Conservation (phyloP, 83 land plant genomes). For the Thuja plicata region DNA sequence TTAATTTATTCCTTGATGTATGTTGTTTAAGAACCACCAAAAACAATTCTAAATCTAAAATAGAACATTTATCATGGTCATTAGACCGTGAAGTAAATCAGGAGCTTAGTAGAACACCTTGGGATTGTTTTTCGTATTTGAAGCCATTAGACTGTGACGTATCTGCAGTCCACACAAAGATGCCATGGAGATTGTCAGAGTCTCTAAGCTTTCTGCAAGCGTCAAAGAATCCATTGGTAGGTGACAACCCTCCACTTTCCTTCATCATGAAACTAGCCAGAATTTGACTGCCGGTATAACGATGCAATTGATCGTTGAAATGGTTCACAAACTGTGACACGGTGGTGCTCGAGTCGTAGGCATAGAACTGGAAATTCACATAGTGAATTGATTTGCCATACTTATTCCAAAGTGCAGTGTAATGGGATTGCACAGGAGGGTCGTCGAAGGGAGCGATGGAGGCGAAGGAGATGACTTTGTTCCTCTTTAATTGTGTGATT, state of each 20-base stretch:
- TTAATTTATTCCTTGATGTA: too few species aligned
- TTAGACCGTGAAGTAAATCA: too few species aligned
- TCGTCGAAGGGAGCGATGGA: conserved; percentile 69
- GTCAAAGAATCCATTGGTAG: conserved; percentile 34
- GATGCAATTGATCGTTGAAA: conserved; percentile 23
- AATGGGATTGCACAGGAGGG: conserved; percentile 29
- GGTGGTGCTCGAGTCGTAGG: conserved; percentile 34
- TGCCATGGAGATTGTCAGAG: too few species aligned
- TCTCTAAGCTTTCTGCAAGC: conserved; percentile 44
- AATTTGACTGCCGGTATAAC: conserved; percentile 29
- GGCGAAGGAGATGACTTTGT: conserved; percentile 40
- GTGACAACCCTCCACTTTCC: conserved; percentile 30
- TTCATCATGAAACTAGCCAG: too few species aligned
- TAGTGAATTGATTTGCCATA: conserved; percentile 39
- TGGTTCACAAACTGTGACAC: conserved; percentile 33
- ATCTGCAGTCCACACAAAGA: conserved; percentile 25
- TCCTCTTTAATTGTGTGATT: conserved; percentile 33
- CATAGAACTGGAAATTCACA: conserved; percentile 70
- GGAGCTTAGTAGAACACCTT: not conserved
- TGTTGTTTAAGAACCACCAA: too few species aligned
- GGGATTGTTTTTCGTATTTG: conserved; percentile 27
- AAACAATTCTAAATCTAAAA: too few species aligned
- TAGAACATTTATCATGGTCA: too few species aligned
- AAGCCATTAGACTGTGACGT: conserved; percentile 28
- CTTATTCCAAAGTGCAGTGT: conserved; percentile 39